Base-by-base conservation (phyloP, 345 rosid species). In the Lepidium sativum region DNA sequence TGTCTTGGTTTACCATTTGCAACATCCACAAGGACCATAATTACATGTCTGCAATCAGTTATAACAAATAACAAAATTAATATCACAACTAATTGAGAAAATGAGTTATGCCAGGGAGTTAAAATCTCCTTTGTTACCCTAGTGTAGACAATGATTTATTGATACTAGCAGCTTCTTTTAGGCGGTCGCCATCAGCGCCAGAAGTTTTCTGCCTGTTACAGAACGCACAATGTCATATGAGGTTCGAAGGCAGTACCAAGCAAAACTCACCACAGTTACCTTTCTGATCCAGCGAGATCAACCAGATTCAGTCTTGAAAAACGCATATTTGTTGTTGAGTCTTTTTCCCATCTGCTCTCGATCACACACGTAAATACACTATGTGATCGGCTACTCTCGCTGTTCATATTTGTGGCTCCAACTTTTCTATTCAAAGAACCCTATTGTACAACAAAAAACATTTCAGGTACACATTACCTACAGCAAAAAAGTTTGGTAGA, bases 111-210 rank as follows among this genome's bases (percentile, higher is more conserved):
- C 33, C 8, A 55, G 27, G 59, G n/a, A 45, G 38, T 18, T 16
- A 54, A 29, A 4, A 31, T 59, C 13, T 33, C 8, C 32, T 43
- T 4, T 5, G 44, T 62, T 87, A 92, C 99, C 99, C 99, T 49
- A 92, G 81, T 33, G 99, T 89, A 54, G 99, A 92, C 62, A 92
- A 64, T 54, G 99, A 90, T 80, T 90, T 92, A 78, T 92, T 92
- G 75, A 92, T 92, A 64, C 69, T 92, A 66, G 97, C 97, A 56
- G 99, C 99, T 87, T 92, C 99, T 70, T 90, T 92, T 44, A 92
- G 68, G 52, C 99, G 97, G 45, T 92, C 97, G 47, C 99, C 99
- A 67, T 92, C 99, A 68, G 97, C 97, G 57, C 99, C 99, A 54
- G 99, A 92, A 69, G 85, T 84, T 78, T 92, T 92, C 73, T 89